Evolutionary conservation across 1,284 basidiomycete genomes (phyloP).

Genomic region (Exobasidium rhododendri): DNA sequence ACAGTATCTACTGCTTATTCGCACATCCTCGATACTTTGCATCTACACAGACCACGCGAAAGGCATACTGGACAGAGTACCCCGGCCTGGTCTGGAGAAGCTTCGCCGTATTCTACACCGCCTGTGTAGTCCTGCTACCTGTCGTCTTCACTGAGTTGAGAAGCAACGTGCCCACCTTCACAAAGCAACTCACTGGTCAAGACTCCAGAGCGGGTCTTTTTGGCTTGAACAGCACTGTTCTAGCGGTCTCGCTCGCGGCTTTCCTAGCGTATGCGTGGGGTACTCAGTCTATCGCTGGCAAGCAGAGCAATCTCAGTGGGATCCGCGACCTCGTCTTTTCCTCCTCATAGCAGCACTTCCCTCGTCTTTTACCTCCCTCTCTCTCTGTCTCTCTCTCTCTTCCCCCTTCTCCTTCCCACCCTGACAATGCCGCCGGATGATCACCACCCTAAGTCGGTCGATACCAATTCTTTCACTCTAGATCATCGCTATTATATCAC

Average conservation of each 20-base stretch:
- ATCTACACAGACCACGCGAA: conserved; percentile 16
- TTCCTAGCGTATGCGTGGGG: not conserved
- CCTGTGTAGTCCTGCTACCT: conserved; percentile 50
- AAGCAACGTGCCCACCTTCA: conserved; percentile 26
- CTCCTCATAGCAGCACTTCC: not conserved
- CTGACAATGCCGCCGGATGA: no score
- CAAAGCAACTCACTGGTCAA: not conserved
- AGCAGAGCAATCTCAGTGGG: not conserved
- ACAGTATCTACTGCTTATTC: conserved; percentile 83
- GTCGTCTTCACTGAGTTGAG: conserved; percentile 51
- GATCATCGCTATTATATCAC: no score
- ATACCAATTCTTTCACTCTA: no score
- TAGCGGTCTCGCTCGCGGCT: not conserved
- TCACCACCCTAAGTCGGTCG: no score
- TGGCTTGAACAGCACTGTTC: not conserved
- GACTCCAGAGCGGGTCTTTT: not conserved
- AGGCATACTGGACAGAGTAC: conserved; percentile 28
- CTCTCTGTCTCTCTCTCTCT: no score
- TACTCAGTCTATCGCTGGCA: not conserved
- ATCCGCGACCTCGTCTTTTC: not conserved
- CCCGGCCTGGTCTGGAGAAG: conserved; percentile 32
- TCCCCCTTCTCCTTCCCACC: no score
- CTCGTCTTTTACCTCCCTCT: no score
- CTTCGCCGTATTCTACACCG: conserved; percentile 47
- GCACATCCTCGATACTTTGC: conserved; percentile 52